Evolutionary conservation across 208 protist genomes (phyloP).

Genomic region (Porcisia hertigi): DNA sequence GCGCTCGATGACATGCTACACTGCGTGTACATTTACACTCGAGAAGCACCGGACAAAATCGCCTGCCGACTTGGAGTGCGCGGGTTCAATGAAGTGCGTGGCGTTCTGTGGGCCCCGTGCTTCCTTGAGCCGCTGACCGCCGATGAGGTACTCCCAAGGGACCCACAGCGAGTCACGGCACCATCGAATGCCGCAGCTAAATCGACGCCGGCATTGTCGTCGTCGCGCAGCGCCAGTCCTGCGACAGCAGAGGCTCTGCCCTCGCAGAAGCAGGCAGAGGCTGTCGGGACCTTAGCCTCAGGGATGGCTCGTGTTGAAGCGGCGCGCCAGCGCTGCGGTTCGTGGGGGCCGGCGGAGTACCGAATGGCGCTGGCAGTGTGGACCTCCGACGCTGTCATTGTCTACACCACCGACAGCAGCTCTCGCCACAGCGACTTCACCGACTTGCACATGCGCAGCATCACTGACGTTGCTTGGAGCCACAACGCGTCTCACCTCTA

Average conservation of each 20-base stretch:
- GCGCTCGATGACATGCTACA: conserved; percentile 61
- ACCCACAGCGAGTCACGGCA: conserved; percentile 8
- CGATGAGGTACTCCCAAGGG: conserved; percentile 15
- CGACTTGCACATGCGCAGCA: conserved; percentile 88
- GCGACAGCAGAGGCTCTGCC: conserved; percentile 3
- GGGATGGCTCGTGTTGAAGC: not conserved
- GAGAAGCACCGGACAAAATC: conserved; percentile 59
- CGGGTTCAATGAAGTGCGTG: conserved; percentile 76
- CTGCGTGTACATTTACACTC: conserved; percentile 80
- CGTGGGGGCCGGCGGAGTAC: conserved; percentile 82
- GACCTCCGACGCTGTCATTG: conserved; percentile 82
- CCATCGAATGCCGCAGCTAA: not conserved
- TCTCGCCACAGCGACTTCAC: conserved; percentile 88
- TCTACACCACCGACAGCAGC: conserved; percentile 84
- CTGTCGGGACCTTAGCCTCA: too few species aligned
- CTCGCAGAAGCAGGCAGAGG: not conserved
- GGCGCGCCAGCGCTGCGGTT: conserved; percentile 24
- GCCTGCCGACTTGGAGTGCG: conserved; percentile 60
- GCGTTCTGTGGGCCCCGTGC: conserved; percentile 80
- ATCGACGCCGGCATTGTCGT: not conserved
- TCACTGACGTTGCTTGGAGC: conserved; percentile 87
- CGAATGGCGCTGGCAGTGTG: conserved; percentile 85
- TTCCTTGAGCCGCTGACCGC: conserved; percentile 58
- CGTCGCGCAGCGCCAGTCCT: conserved; percentile 2
- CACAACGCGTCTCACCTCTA: conserved; percentile 57